Percentiles rank a stretch among this genome's conserved stretches.
phyloP scores from a whole-genome alignment of 1,284 basidiomycete species.

The Leccinum cinnamomeum region DNA sequence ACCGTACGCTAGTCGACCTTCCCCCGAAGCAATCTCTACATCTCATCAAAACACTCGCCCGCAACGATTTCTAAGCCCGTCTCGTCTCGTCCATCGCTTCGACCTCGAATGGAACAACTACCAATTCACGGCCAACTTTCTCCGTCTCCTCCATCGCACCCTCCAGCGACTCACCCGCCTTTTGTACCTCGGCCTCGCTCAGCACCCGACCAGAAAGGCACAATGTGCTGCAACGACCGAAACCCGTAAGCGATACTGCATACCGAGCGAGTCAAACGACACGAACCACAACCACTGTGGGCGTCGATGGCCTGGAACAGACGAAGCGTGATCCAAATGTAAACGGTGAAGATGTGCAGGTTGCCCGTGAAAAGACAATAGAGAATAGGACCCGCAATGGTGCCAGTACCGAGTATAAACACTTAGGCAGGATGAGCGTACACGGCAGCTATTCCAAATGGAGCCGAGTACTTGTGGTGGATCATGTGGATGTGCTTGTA shows the following conservation, averaged over 20 bases:
- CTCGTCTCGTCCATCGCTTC: constrained; percentile 43
- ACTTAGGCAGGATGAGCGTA: constrained; percentile 96
- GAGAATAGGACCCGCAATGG: constrained; percentile 84
- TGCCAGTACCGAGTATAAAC: constrained; percentile 86
- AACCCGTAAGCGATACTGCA: constrained; percentile 1
- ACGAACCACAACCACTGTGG: constrained; percentile 88
- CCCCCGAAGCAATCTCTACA: constrained; percentile 33
- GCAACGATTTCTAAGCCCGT: constrained; percentile 30
- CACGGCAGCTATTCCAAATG: constrained; percentile 96
- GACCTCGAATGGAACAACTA: constrained; percentile 41
- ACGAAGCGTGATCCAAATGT: constrained; percentile 91
- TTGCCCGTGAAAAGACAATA: constrained; percentile 75
- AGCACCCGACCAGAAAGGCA: constrained; percentile 98
- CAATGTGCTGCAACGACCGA: constrained; percentile 83
- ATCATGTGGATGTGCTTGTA: constrained; percentile 99
- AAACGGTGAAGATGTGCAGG: constrained; percentile 91
- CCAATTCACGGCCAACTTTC: constrained; percentile 43
- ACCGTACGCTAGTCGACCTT: constrained; percentile 44
- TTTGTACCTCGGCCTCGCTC: constrained; percentile 57
- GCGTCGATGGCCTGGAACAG: constrained; percentile 98
- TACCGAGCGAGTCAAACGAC: not conserved
- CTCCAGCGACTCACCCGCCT: constrained; percentile 43
- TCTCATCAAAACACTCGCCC: constrained; percentile 44
- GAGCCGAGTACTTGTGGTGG: constrained; percentile 97
- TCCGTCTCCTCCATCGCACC: constrained; percentile 46